Conservation (phyloP, 257 asterid genomes). For the Scutellaria minor region DNA sequence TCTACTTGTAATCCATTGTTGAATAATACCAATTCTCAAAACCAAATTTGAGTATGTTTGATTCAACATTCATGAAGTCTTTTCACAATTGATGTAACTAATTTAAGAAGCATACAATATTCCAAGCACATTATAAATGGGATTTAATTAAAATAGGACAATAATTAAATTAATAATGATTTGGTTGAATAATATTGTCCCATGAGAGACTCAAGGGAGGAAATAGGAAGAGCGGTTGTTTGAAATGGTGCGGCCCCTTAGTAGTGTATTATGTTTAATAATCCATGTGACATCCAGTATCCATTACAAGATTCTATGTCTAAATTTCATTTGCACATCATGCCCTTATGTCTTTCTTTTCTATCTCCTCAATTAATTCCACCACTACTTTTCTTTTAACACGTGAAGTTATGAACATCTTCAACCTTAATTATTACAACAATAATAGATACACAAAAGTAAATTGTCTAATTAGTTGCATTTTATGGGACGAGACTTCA, state of each 20-base stretch:
- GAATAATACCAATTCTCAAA: neutral
- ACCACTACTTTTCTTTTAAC: neutral
- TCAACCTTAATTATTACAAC: neutral
- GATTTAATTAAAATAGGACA: neutral
- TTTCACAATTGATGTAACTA: too few relatives aligned
- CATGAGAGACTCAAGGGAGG: neutral
- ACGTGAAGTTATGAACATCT: neutral
- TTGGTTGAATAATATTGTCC: constrained; percentile 11
- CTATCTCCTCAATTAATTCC: neutral
- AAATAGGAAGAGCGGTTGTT: neutral
- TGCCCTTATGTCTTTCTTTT: neutral
- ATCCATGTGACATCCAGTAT: constrained; percentile 34
- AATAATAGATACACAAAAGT: too few relatives aligned
- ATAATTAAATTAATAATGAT: constrained; percentile 14
- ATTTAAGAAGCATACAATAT: neutral
- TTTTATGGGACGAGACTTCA: too few relatives aligned
- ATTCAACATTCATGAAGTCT: too few relatives aligned
- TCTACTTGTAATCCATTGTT: neutral
- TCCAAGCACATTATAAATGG: neutral
- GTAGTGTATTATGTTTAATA: constrained; percentile 28
- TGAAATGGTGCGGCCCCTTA: constrained; percentile 34
- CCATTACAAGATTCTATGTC: constrained; percentile 29
- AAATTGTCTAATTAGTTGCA: too few relatives aligned
- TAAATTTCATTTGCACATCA: constrained; percentile 19
- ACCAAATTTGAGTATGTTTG: neutral